Evolutionary conservation across 2,329 filamentous ascomycete genomes (phyloP).

Genomic region (Mollisiaceae sp.): DNA sequence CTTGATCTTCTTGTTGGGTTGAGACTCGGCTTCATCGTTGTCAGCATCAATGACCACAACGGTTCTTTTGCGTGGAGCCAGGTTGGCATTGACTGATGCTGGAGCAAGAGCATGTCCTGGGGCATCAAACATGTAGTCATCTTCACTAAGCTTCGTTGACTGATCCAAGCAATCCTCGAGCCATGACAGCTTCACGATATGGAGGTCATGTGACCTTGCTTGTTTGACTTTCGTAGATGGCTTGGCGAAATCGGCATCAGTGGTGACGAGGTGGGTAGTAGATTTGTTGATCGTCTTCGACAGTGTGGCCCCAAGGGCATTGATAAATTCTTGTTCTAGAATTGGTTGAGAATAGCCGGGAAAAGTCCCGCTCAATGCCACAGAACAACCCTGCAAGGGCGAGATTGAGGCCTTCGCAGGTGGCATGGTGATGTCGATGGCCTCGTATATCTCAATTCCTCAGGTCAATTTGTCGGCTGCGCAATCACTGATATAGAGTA

Average conservation of each 20-base stretch:
- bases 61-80: slow-evolving; percentile 29
- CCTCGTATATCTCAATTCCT: too few species aligned
- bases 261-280: slow-evolving; percentile 64
- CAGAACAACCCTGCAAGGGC: slow-evolving; percentile 53
- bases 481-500: too few species aligned
- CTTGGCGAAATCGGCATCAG: slow-evolving; percentile 56
- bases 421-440: slow-evolving; percentile 1
- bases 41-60: slow-evolving; percentile 25
- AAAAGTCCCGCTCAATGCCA: slow-evolving; percentile 68
- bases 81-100: slow-evolving; percentile 19
- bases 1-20: slow-evolving; percentile 42
- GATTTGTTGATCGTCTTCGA: slow-evolving; percentile 53
- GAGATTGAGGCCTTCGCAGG: slow-evolving; percentile 16
- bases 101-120: slow-evolving; percentile 17
- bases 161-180: slow-evolving; percentile 58
- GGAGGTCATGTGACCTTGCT: slow-evolving; percentile 52
- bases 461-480: too few species aligned
- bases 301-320: slow-evolving; percentile 54
- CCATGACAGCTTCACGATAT: slow-evolving; percentile 66
- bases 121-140: slow-evolving; percentile 36
- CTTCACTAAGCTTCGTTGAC: slow-evolving; percentile 47
- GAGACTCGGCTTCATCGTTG: slow-evolving; percentile 36
- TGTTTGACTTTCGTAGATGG: slow-evolving; percentile 52
- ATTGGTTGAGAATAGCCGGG: slow-evolving; percentile 55
- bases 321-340: slow-evolving; percentile 41